Evolutionary conservation across 768 basidiomycete genomes (phyloP), one percentile per base, ranked within the genome.

Genomic region (Boletus eberwhitei): DNA sequence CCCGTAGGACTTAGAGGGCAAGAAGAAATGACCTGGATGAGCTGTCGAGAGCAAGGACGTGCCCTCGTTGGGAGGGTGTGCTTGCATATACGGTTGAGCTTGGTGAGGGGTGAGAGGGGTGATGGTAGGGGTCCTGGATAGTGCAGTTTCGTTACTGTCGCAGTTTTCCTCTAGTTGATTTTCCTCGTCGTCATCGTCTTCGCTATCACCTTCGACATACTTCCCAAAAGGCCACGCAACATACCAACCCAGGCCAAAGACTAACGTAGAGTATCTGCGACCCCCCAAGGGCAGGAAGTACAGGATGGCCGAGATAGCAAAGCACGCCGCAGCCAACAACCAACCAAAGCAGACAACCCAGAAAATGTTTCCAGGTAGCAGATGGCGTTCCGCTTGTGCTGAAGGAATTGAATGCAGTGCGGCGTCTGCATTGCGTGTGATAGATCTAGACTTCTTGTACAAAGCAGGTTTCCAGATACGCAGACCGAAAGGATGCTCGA

Each of bases 391-490:
- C 2, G 91, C 93, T 58, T 93, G 90, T 3, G 93, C 89, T 19
- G 93, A 96, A 2, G 97, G 97, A 31, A 91, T 80, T 13, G 89
- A 83, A 68, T 99, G 97, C 5, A 99, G 82, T 0, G 90, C 97
- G 54, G 90, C 86, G 71, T 99, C 97, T 36, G 97, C 97, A 73
- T 93, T 84, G 48, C 96, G 91, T 46, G 95, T 98, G 63, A 99
- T 91, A 3, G 95, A 92, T 32, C 97, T 87, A 32, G 90, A 89
- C 70, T 99, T 99, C 74, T 95, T 94, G 84, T 99, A 99, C 54
- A 99, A 73, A 0, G 97, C 97, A 21, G 97, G 97, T 71, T 99
- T 99, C 97, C 97, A 99, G 68, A 99, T 98, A 37, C 93, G 96
- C 55, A 99, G 79, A 77, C 97, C 97, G 71, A 99, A 99, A 14